These are phyloP conservation scores for Astragalus membranaceus DNA, from an alignment of 306 rosid genomes.

Conservation along the genomic window DNA sequence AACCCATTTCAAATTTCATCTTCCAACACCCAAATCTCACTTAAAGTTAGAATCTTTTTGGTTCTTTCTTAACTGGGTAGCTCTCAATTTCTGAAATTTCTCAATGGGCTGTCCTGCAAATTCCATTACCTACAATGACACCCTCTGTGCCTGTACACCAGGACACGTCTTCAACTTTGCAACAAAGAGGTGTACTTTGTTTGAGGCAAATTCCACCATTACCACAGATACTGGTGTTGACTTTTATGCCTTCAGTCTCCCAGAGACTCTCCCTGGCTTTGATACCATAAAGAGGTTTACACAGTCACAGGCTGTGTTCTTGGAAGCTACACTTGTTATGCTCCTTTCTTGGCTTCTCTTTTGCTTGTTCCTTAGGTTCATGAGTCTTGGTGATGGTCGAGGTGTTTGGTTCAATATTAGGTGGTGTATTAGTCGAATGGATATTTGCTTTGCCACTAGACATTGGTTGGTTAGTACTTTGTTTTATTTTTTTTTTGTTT, in stretches of 20 bases:
- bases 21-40: not conserved
- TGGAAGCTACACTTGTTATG: constrained; percentile 75
- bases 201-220: constrained; percentile 37
- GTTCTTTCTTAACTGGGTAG: not conserved
- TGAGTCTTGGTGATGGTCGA: constrained; percentile 60
- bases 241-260: constrained; percentile 46
- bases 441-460: constrained; percentile 81
- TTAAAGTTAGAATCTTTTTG: not conserved
- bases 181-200: constrained; percentile 39
- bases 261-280: constrained; percentile 53
- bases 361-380: constrained; percentile 63
- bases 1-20: not conserved
- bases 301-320: constrained; percentile 92
- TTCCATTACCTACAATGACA: constrained; percentile 58
- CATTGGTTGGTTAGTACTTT: constrained; percentile 83
- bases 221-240: constrained; percentile 43
- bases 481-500: not conserved
- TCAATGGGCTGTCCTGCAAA: constrained; percentile 63
- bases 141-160: constrained; percentile 68
- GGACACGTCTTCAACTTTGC: constrained; percentile 46
- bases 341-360: constrained; percentile 70
- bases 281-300: constrained; percentile 80
- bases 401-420: constrained; percentile 66
- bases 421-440: constrained; percentile 89
- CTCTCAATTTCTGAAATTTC: not conserved